Percentiles rank a stretch among this genome's conserved stretches.
Conservation (phyloP, 208 protist genomes). For the Angomonas ambiguus region DNA sequence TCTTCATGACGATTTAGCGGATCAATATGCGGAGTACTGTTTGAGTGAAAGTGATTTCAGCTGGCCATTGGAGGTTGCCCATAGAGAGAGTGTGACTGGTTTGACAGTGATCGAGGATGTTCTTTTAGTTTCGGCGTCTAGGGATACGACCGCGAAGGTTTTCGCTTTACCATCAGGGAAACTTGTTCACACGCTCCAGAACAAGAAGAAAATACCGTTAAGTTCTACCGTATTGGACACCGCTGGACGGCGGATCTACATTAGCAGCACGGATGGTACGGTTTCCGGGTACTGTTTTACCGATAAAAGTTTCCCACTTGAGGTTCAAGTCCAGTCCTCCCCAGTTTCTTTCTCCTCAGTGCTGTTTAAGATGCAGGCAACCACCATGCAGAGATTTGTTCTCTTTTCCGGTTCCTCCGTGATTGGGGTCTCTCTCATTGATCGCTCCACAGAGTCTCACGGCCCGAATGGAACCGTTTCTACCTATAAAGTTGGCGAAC, state of each 20-base stretch:
- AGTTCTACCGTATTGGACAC: conserved; percentile 44
- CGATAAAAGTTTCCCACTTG: conserved; percentile 19
- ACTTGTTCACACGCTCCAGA: conserved; percentile 26
- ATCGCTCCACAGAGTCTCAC: conserved; percentile 29
- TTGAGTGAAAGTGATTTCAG: conserved; percentile 17
- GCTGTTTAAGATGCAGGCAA: background rate
- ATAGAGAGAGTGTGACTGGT: conserved; percentile 37
- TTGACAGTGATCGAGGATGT: conserved; percentile 54
- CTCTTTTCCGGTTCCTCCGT: background rate
- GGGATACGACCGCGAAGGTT: conserved; percentile 60
- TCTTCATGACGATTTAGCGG: conserved; percentile 5
- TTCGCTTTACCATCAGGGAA: conserved; percentile 59
- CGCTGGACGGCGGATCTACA: conserved; percentile 23
- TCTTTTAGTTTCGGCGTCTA: conserved; percentile 47
- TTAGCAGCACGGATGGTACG: conserved; percentile 46
- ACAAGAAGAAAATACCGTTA: conserved; percentile 37
- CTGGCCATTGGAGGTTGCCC: conserved; percentile 59
- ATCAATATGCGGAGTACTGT: conserved; percentile 12
- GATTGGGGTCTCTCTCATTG: conserved; percentile 1
- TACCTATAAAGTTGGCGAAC: conserved; percentile 36
- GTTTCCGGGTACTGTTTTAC: conserved; percentile 41
- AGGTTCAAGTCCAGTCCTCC: conserved; percentile 25
- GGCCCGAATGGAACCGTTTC: conserved; percentile 24
- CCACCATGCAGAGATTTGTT: background rate
- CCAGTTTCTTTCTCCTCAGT: conserved; percentile 16